Evolutionary conservation across 345 rosid genomes (phyloP).

Genomic region (Populus pruinosa): DNA sequence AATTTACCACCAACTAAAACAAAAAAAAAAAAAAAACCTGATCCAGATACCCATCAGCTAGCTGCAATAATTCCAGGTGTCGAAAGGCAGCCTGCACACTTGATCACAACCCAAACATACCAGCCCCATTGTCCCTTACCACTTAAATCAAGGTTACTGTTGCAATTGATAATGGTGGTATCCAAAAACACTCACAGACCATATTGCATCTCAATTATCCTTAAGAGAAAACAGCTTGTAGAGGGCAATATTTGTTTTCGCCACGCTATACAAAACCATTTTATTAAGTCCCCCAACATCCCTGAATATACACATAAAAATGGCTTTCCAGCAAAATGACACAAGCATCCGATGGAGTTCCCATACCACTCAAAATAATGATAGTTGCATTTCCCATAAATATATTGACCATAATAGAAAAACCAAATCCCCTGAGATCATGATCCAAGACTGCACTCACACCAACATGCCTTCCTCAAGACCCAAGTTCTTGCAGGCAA

Average conservation of each 20-base stretch:
- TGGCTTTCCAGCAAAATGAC: constrained; percentile 24
- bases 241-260: constrained; percentile 1
- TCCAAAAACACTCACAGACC: constrained; percentile 2
- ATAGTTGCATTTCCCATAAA: constrained; percentile 26
- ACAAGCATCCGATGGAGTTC: constrained; percentile 8
- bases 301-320: neutral
- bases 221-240: constrained; percentile 1
- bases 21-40: constrained; percentile 11
- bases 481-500: constrained; percentile 76
- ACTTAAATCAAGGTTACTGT: constrained; percentile 1
- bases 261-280: constrained; percentile 15
- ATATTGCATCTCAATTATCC: constrained; percentile 11
- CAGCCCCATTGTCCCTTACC: constrained; percentile 5
- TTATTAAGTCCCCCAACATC: constrained; percentile 1
- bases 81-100: neutral
- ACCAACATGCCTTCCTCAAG: constrained; percentile 59
- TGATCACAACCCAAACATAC: constrained; percentile 5
- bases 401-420: constrained; percentile 21
- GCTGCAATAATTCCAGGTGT: constrained; percentile 7
- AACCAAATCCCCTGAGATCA: constrained; percentile 33
- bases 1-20: constrained; percentile 8
- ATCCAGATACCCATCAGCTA: constrained; percentile 8
- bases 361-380: constrained; percentile 7
- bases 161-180: constrained; percentile 10
- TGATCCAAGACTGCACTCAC: constrained; percentile 42